phyloP scores from a whole-genome alignment of 306 rosid species.

The Ceratonia siliqua region DNA sequence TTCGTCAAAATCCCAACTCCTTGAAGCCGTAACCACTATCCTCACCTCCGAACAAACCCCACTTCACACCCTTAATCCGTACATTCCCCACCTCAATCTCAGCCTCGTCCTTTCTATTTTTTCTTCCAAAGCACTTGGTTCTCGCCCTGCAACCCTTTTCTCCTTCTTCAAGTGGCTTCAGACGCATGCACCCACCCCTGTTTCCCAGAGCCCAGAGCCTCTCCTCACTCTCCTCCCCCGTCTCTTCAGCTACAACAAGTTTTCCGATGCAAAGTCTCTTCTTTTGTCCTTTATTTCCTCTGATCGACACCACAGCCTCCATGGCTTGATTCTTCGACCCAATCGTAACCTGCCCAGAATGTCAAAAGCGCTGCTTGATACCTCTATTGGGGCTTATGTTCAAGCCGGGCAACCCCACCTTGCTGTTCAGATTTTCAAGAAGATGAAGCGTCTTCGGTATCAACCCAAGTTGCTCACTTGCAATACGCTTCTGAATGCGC shows the following conservation, averaged over 20 bases:
- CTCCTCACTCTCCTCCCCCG: constrained; percentile 69
- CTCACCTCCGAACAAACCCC: constrained; percentile 32
- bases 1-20: constrained; percentile 22
- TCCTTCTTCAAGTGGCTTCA: constrained; percentile 67
- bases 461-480: constrained; percentile 69
- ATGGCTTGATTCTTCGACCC: constrained; percentile 52
- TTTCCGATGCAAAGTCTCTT: constrained; percentile 69
- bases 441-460: constrained; percentile 58
- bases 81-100: constrained; percentile 52
- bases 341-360: constrained; percentile 26
- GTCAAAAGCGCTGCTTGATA: constrained; percentile 57
- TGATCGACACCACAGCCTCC: constrained; percentile 63
- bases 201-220: constrained; percentile 48
- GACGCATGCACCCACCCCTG: constrained; percentile 46
- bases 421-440: constrained; percentile 59
- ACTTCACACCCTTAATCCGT: constrained; percentile 28
- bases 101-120: constrained; percentile 57
- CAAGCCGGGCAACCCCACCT: constrained; percentile 53
- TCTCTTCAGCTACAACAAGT: constrained; percentile 58
- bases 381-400: constrained; percentile 72
- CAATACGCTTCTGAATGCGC: constrained; percentile 65
- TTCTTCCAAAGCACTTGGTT: constrained; percentile 45
- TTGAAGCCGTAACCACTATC: constrained; percentile 27
- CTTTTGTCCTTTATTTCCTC: constrained; percentile 62
- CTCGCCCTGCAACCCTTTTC: constrained; percentile 52